These are phyloP conservation scores for Stagonosporopsis cucurbitacearum DNA, from an alignment of 2,329 filamentous ascomycete genomes.

Conservation along the genomic window DNA sequence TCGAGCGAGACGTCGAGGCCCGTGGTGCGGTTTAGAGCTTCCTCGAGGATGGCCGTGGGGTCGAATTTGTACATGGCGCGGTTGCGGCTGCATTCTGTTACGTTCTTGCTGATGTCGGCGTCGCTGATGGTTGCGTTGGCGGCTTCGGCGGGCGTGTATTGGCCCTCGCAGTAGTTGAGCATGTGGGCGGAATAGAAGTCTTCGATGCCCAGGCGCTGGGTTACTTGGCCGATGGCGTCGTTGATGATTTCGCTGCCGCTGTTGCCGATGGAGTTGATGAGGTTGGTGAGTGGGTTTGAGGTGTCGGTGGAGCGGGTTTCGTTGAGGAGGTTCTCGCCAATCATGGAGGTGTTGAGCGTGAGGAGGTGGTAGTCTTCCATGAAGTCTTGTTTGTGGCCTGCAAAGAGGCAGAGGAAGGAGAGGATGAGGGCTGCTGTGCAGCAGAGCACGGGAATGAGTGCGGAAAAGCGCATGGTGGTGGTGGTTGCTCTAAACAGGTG, in stretches of 20 bases:
- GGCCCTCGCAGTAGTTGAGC: slow-evolving; percentile 64
- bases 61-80: slow-evolving; percentile 65
- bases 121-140: slow-evolving; percentile 53
- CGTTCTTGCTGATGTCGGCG: slow-evolving; percentile 56
- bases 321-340: slow-evolving; percentile 53
- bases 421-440: slow-evolving; percentile 64
- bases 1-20: slow-evolving; percentile 56
- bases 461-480: slow-evolving; percentile 54
- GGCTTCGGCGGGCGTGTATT: slow-evolving; percentile 52
- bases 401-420: slow-evolving; percentile 66
- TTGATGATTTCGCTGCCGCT: slow-evolving; percentile 40
- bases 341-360: slow-evolving; percentile 64
- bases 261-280: slow-evolving; percentile 47
- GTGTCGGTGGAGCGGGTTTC: slow-evolving; percentile 33
- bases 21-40: slow-evolving; percentile 53
- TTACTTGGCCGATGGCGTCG: slow-evolving; percentile 54
- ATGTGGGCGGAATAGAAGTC: slow-evolving; percentile 69
- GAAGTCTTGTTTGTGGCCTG: slow-evolving; percentile 62
- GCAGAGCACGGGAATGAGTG: slow-evolving; percentile 59
- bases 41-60: slow-evolving; percentile 57
- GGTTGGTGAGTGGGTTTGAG: slow-evolving; percentile 36
- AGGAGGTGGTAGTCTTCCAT: slow-evolving; percentile 65
- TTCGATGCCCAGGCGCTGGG: slow-evolving; percentile 60
- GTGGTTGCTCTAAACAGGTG: background rate
- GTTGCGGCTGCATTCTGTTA: slow-evolving; percentile 61